These are phyloP conservation scores for Cryptococcus deneoformans DNA, from an alignment of 1,284 basidiomycete genomes.

Conservation along the genomic window DNA sequence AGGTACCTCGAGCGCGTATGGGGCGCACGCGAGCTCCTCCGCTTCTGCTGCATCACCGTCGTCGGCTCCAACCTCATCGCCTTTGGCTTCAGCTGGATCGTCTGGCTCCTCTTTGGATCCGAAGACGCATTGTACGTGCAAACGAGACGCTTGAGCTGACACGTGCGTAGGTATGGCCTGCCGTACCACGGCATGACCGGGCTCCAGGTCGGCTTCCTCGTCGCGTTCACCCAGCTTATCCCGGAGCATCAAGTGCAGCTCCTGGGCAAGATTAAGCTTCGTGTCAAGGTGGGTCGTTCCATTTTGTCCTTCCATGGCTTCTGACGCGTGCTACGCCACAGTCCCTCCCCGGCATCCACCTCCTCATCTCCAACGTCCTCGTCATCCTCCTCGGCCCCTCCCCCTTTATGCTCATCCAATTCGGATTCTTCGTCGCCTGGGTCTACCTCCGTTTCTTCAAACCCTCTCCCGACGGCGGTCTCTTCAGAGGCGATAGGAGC, in stretches of 20 bases:
- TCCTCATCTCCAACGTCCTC: conserved; percentile 85
- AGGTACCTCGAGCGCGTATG: conserved; percentile 91
- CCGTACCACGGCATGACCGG: conserved; percentile 90
- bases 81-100: conserved; percentile 56
- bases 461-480: conserved; percentile 59
- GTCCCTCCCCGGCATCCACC: conserved; percentile 86
- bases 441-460: conserved; percentile 97
- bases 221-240: conserved; percentile 95
- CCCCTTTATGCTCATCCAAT: conserved; percentile 95
- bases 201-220: conserved; percentile 83
- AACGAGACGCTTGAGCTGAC: too few species aligned
- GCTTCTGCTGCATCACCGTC: conserved; percentile 78
- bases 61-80: conserved; percentile 84
- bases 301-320: too few species aligned
- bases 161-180: too few species aligned
- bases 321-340: too few species aligned
- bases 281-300: conserved; percentile 79
- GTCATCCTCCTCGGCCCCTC: conserved; percentile 84
- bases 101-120: conserved; percentile 43
- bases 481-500: conserved; percentile 74
- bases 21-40: conserved; percentile 80
- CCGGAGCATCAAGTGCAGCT: conserved; percentile 97
- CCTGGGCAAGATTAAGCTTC: conserved; percentile 75
- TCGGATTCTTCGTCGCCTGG: conserved; percentile 96
- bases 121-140: conserved; percentile 57